Conservation (phyloP, 805 yeast genomes). For the Saturnispora saitoi region DNA sequence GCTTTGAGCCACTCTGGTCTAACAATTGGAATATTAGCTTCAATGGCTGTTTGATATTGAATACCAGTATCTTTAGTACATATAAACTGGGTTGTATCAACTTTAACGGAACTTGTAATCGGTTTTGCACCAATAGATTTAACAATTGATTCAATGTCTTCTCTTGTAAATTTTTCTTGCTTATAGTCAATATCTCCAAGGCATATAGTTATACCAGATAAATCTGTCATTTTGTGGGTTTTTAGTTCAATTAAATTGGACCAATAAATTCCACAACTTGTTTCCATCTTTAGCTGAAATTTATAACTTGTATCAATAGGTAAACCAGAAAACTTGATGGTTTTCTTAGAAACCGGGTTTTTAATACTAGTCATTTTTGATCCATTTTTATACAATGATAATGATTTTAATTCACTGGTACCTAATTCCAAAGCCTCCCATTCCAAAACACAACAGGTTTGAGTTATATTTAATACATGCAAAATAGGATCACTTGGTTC, state of each 20-base stretch:
- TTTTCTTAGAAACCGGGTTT: constrained; percentile 65
- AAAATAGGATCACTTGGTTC: constrained; percentile 67
- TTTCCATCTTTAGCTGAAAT: constrained; percentile 72
- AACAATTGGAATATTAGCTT: constrained; percentile 83
- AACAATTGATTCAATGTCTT: constrained; percentile 59
- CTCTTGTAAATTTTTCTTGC: constrained; percentile 37
- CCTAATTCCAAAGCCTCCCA: constrained; percentile 89
- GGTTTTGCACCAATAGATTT: constrained; percentile 76
- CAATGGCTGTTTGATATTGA: constrained; percentile 66
- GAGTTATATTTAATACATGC: constrained; percentile 71
- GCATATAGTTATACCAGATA: constrained; percentile 87
- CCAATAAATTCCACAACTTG: constrained; percentile 80
- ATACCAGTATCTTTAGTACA: constrained; percentile 60
- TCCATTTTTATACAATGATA: constrained; percentile 70
- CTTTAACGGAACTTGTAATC: constrained; percentile 59
- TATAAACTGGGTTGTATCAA: constrained; percentile 94
- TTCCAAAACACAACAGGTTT: constrained; percentile 87
- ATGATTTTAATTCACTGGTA: constrained; percentile 66
- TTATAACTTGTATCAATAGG: constrained; percentile 76
- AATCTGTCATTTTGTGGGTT: constrained; percentile 94
- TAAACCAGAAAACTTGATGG: constrained; percentile 84
- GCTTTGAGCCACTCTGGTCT: constrained; percentile 97
- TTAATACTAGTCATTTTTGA: constrained; percentile 75
- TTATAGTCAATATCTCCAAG: constrained; percentile 63
- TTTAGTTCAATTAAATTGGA: constrained; percentile 62